Evolutionary conservation across 2,329 filamentous ascomycete species (phyloP), one percentile per base, ranked within the genome.

Genomic region (Ophiosphaerella herpotricha): DNA sequence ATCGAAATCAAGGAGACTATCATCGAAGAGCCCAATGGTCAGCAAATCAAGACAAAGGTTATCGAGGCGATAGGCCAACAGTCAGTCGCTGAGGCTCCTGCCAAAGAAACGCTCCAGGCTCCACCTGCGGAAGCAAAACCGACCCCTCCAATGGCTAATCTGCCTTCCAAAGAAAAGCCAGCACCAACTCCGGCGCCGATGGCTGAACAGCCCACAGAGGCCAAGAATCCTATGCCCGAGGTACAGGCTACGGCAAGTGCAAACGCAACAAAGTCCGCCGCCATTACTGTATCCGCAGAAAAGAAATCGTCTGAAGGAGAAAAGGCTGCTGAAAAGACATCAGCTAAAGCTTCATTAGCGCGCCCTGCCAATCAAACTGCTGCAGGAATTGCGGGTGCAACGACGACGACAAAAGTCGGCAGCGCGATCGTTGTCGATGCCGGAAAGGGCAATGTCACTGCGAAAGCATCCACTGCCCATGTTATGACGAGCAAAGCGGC

Each of bases 401-500:
- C 14, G 4, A 14, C 40, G 16, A 43, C 11, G 5, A 34, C 14
- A 7, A 43, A 43, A 24, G 41, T 16, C 4, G 34, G 31, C 3
- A 34, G 21, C 8, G 16, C 41, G 18, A 14, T 53, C 38, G 55
- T 58, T 1, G 52, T 54, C 39, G 50, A 57, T 7, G 46, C 59
- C 26, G 55, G 57, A 8, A 60, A 54, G 29, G 60, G 58, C 43
- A 54, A 49, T 16, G 46, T 50, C 7, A 54, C 50, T 12, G 57
- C 44, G 12, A 46, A 39, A 4, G 46, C 37, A 3, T 39, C 55
- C 14, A 26, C 61, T n/a, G 56, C 63, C 37, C 36, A 63, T 29
- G 57, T 64, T 14, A 61, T 62, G 8, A 59, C 54, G 4, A 36
- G 65, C 26, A 67, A 58, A 3, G 37, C 47, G 16, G 65, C 54